Base-by-base conservation (phyloP, 2,329 filamentous ascomycete genomes). In the Gliomastix tumulicola region DNA sequence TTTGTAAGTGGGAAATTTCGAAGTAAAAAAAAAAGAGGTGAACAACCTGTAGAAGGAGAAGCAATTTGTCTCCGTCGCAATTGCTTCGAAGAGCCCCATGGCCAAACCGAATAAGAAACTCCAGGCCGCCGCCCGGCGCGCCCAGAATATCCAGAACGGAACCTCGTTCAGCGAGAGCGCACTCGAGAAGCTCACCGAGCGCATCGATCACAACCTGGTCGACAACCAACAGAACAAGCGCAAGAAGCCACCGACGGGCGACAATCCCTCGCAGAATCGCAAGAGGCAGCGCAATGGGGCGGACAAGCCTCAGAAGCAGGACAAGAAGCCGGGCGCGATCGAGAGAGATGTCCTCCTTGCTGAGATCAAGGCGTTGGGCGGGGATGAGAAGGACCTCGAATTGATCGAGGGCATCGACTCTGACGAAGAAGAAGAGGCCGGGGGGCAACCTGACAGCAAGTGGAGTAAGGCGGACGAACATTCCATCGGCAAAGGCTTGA, bases 361-460 rank as follows among this genome's bases (percentile, higher is more conserved):
- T 38, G 80, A 84, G 49, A 84, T 84, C 42, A 65, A 69, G 44
- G 76, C 75, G 12, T 62, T 84, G 3, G 80, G 79, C 4, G 80
- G 80, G 12, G 76, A 81, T 36, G 75, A 83, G 54, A 67, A 76
- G 30, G 80, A 84, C 44, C 54, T 81, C 30, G 71, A 76, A 23
- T 66, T 84, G 22, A 69, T 84, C 36, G 71, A 68, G 30, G 74
- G 71, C 40, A 59, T 65, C 11, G 59, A 63, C 22, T 68, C 64
- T 5, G 62, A 64, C 15, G 60, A 65, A 38, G 59, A 62, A 35
- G 58, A 53, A 16, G 49, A 51, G 30, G 45, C 42, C n/a, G 49
- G 54, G 30, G 52, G 45, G 23, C 47, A 48, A 22, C 56, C 56
- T 32, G 55, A 53, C 23, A 48, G 57, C 13, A n/a, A n/a, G n/a